Evolutionary conservation across 2,329 filamentous ascomycete genomes (phyloP), one percentile per base, ranked within the genome.

Genomic region (Sarocladium oryzae): DNA sequence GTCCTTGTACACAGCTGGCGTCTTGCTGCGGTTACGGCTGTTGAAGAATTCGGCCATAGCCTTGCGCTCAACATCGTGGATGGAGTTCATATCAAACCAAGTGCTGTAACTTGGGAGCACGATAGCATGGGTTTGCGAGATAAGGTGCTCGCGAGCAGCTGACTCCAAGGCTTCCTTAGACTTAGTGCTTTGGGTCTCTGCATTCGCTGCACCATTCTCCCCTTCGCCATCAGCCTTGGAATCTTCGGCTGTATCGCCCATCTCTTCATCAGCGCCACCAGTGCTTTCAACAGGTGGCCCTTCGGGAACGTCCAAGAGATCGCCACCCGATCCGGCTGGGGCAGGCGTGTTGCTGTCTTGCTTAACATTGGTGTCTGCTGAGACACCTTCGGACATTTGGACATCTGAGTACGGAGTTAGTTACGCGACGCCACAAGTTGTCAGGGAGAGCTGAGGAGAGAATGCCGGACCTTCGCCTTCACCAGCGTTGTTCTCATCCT

Each of bases 1-100:
- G 66, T 99, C 93, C 71, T 97, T 97, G 76, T 99, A 99, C 20
- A 97, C 89, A 46, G 90, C 85, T 1, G 90, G 87, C 0, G 93
- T 99, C 74, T 99, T 99, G 82, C 93, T 97, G 62, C 93, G 86
- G 71, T 99, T 99, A 54, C 93, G 84, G 68, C 84, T 92, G 74
- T 99, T 99, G 81, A 99, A 99, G 72, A 97, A 99, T 67, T 99
- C 93, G 18, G 92, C 90, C 58, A 99, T 78, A 7, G 90, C 90
- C 70, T 96, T 99, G 65, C 86, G 88, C 74, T 99, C 93, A 60
- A 96, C 87, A 54, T 83, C 82, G 69, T 96, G 88, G 63, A 99
- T 86, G 48, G 81, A 78, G 66, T 91, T 88, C 92, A 99, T 96
- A 69, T 99, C 93, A 67, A 99, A 99, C 93, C 93, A 99, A 13